Percentiles rank a stretch among this genome's conserved stretches.
phyloP scores from a whole-genome alignment of 2,329 filamentous ascomycete genomes.

The Tympanopsis confertula region DNA sequence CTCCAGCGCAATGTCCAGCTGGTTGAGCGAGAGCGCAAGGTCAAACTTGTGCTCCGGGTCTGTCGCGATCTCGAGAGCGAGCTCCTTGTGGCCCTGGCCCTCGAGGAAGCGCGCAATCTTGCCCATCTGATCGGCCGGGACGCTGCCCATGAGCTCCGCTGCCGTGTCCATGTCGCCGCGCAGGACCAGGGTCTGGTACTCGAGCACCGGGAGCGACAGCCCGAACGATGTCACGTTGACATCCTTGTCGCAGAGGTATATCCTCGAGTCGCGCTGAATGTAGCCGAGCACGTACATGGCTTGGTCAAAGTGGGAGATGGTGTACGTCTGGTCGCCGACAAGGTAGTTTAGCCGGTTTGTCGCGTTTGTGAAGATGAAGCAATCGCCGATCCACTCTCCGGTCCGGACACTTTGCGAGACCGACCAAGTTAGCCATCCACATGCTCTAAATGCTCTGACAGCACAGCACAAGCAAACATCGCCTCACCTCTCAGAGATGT shows the following conservation, averaged over 20 bases:
- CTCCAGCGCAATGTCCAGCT: conserved; percentile 74
- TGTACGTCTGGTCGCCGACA: conserved; percentile 95
- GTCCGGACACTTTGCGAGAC: conserved; percentile 62
- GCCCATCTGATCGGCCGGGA: conserved; percentile 88
- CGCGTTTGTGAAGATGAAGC: conserved; percentile 96
- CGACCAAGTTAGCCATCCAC: conserved; percentile 10
- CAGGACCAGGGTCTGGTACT: conserved; percentile 95
- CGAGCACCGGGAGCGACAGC: conserved; percentile 81
- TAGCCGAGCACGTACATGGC: conserved; percentile 93
- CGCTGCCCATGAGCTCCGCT: conserved; percentile 69
- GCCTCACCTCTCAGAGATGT: conserved; percentile 74
- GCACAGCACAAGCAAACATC: neutral
- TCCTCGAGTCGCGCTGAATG: conserved; percentile 80
- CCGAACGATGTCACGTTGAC: conserved; percentile 82
- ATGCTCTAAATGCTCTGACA: neutral
- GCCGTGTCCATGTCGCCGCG: conserved; percentile 88
- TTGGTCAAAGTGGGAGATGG: conserved; percentile 91
- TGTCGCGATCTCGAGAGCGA: conserved; percentile 89
- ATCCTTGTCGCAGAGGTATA: conserved; percentile 94
- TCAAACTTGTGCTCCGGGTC: conserved; percentile 96
- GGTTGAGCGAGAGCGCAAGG: conserved; percentile 69
- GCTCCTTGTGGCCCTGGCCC: conserved; percentile 91
- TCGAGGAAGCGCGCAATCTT: conserved; percentile 97
- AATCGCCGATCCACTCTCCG: conserved; percentile 95
- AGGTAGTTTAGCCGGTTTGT: conserved; percentile 96